Evolutionary conservation across 768 basidiomycete species (phyloP).

Genomic region (Mrakia blollopis): DNA sequence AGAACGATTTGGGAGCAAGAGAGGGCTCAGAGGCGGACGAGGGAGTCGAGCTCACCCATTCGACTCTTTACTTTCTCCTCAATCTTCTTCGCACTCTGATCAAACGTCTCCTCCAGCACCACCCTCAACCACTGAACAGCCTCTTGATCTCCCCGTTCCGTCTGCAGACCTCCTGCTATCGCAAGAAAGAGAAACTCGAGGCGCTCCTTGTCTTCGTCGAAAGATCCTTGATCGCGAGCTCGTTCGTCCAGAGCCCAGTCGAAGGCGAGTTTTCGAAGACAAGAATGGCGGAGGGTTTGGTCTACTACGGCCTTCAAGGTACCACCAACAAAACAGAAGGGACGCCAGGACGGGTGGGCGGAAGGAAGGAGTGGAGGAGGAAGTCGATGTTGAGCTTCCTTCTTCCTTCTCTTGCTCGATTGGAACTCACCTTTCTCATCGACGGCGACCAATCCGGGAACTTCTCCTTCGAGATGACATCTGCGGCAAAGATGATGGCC

Average conservation of each 20-base stretch:
- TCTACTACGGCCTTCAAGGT: not conserved
- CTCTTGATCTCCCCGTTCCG: not conserved
- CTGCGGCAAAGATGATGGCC: not conserved
- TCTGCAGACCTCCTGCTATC: not conserved
- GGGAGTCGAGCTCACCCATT: not conserved
- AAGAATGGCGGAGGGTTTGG: not conserved
- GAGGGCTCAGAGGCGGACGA: not conserved
- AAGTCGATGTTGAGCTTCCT: not conserved
- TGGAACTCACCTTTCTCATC: not conserved
- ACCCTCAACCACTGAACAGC: not conserved
- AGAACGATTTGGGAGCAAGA: not conserved
- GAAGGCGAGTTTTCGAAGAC: not conserved
- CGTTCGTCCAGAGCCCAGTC: conserved; percentile 7
- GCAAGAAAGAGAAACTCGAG: not conserved
- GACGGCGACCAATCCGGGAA: not conserved
- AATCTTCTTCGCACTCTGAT: not conserved
- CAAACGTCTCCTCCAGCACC: not conserved
- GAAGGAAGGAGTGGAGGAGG: not conserved
- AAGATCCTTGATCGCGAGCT: not conserved
- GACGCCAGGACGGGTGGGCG: not conserved
- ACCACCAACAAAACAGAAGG: not conserved
- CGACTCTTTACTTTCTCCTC: not conserved
- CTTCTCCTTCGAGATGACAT: not conserved
- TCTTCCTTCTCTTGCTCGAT: not conserved
- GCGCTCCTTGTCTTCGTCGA: not conserved